A percentile compares a stretch with the other conserved stretches of the same genome.
Evolutionary conservation across 1,139 yeast species (phyloP).

Genomic region (Yamadazyma spencermartinsiae): DNA sequence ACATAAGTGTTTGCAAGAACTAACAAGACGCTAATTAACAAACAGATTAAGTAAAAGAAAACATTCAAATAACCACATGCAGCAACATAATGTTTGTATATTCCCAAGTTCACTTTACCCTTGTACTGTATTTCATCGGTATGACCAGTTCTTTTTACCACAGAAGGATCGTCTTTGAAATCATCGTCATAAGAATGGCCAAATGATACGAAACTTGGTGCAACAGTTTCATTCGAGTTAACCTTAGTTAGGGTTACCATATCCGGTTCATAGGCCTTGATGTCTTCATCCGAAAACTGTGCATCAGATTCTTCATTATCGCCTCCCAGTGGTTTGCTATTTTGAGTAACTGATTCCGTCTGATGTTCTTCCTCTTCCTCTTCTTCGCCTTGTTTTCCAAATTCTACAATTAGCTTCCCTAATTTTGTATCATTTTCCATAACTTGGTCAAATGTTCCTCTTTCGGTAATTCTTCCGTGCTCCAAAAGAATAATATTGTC

Average conservation of each 20-base stretch:
- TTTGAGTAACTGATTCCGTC: slow-evolving; percentile 10
- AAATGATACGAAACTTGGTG: slow-evolving; percentile 25
- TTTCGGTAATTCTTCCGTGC: slow-evolving; percentile 29
- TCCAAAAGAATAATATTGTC: slow-evolving; percentile 29
- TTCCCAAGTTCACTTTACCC: slow-evolving; percentile 35
- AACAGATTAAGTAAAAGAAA: slow-evolving; percentile 25
- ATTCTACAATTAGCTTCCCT: slow-evolving; percentile 26
- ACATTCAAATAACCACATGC: slow-evolving; percentile 35
- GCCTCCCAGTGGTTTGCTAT: too few species aligned
- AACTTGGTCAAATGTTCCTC: slow-evolving; percentile 31
- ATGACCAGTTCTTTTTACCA: slow-evolving; percentile 25
- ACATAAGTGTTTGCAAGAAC: slow-evolving; percentile 32
- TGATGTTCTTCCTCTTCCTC: slow-evolving; percentile 14
- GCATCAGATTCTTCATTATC: not conserved
- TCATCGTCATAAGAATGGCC: slow-evolving; percentile 22
- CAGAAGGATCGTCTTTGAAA: slow-evolving; percentile 17
- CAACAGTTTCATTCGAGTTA: slow-evolving; percentile 12
- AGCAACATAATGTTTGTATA: slow-evolving; percentile 33
- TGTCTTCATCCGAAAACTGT: not conserved
- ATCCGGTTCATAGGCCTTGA: slow-evolving; percentile 6
- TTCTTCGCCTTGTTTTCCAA: slow-evolving; percentile 19
- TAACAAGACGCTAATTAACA: slow-evolving; percentile 21
- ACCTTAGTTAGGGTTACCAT: slow-evolving; percentile 8
- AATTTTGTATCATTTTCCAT: slow-evolving; percentile 22
- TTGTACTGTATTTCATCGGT: slow-evolving; percentile 30